Percentiles rank a stretch among this genome's conserved stretches.
Evolutionary conservation across 2,329 filamentous ascomycete genomes (phyloP).

Genomic region (Cyanodermella asteris): DNA sequence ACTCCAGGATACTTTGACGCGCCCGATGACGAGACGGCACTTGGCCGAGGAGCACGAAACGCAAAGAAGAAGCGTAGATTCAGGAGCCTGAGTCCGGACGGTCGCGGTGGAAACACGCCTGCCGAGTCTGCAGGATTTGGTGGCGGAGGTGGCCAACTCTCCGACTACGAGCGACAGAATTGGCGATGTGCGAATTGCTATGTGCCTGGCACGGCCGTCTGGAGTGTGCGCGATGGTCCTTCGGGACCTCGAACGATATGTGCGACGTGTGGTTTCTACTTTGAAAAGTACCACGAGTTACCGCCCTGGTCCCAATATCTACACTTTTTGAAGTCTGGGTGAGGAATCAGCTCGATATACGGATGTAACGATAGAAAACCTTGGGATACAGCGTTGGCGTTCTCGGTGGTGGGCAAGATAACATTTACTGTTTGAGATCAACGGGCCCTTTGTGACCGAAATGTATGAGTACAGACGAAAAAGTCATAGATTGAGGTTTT

Average conservation of each 20-base stretch:
- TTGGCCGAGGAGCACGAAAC: conserved; percentile 76
- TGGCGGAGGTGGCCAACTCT: conserved; percentile 30
- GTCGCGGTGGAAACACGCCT: conserved; percentile 43
- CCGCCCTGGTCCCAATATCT: conserved; percentile 56
- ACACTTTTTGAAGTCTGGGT: conserved; percentile 32
- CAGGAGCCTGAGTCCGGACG: conserved; percentile 63
- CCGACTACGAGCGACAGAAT: conserved; percentile 42
- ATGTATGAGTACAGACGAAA: too few species aligned
- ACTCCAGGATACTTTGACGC: conserved; percentile 45
- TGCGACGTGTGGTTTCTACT: conserved; percentile 78
- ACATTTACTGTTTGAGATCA: conserved; percentile 1
- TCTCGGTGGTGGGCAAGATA: not conserved
- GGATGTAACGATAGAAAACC: not conserved
- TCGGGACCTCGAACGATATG: conserved; percentile 70
- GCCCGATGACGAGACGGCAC: conserved; percentile 45
- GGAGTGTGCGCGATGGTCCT: conserved; percentile 86
- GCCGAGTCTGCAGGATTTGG: conserved; percentile 42
- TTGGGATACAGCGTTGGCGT: not conserved
- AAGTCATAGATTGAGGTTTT: too few species aligned
- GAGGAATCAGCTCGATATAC: conserved; percentile 10
- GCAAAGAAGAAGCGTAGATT: conserved; percentile 81
- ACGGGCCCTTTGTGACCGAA: too few species aligned
- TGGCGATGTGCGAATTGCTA: conserved; percentile 82
- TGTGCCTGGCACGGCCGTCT: conserved; percentile 75
- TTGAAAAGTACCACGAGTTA: conserved; percentile 66